These are phyloP conservation scores for Starmerella potacharoeniae DNA, from an alignment of 805 yeast genomes.

Conservation along the genomic window DNA sequence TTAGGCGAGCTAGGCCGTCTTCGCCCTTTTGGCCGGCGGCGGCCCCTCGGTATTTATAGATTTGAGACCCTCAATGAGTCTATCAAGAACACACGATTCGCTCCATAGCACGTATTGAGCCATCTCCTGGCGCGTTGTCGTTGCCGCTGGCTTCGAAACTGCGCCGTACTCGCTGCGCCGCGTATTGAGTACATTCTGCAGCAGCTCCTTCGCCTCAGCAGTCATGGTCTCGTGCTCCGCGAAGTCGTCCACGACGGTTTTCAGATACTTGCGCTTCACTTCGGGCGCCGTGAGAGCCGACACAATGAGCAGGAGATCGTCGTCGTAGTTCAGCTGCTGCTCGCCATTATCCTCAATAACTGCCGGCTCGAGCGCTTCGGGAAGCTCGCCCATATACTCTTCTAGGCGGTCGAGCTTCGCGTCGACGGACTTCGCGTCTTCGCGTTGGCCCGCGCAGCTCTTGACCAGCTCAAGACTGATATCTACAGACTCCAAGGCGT, in stretches of 20 bases:
- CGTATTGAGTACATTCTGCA: slow-evolving; percentile 10
- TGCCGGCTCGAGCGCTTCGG: slow-evolving; percentile 13
- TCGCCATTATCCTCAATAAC: slow-evolving; percentile 11
- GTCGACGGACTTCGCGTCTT: background rate
- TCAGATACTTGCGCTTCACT: slow-evolving; percentile 9
- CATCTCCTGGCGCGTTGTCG: background rate
- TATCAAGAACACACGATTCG: slow-evolving; percentile 15
- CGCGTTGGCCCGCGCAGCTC: slow-evolving; percentile 2
- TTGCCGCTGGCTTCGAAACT: background rate
- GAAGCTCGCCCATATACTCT: slow-evolving; percentile 7
- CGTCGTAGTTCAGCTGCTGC: slow-evolving; percentile 16
- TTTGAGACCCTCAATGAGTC: background rate
- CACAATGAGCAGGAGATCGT: slow-evolving; percentile 14
- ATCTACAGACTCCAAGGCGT: slow-evolving; percentile 74
- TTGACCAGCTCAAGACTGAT: slow-evolving; percentile 25
- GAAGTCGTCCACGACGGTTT: slow-evolving; percentile 5
- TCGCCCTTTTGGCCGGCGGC: background rate
- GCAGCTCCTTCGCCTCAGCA: slow-evolving; percentile 11
- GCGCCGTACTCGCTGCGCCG: slow-evolving; percentile 21
- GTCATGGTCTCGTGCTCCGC: slow-evolving; percentile 13
- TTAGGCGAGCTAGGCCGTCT: background rate
- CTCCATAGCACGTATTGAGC: background rate
- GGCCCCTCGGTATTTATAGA: background rate
- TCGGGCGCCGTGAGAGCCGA: slow-evolving; percentile 10
- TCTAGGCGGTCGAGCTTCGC: slow-evolving; percentile 6